These are phyloP conservation scores for Camellia granthamiana DNA, from an alignment of 148 eudicot species.

Conservation along the genomic window DNA sequence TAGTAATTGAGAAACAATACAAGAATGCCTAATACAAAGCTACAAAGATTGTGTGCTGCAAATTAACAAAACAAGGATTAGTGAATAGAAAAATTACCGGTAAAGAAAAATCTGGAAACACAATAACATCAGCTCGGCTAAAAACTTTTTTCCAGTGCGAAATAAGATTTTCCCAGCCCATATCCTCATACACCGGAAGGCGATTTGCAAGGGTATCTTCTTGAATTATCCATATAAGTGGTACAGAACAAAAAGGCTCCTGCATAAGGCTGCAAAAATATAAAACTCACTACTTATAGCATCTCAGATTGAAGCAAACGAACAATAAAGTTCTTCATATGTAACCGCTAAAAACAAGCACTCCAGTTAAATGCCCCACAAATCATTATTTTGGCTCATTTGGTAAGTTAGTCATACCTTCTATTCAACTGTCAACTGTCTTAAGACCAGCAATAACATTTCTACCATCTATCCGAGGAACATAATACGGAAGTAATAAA, in stretches of 20 bases:
- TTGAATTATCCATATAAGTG: conserved; percentile 91
- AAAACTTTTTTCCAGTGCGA: conserved; percentile 71
- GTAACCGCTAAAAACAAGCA: neutral
- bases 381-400: neutral
- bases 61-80: neutral
- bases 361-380: neutral
- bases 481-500: too few species aligned
- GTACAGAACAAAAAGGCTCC: conserved; percentile 98
- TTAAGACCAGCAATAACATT: neutral
- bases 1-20: conserved; percentile 32
- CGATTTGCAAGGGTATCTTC: conserved; percentile 84
- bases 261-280: conserved; percentile 99
- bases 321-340: neutral
- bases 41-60: neutral
- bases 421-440: neutral
- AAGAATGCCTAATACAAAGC: neutral
- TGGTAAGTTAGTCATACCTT: neutral
- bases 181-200: conserved; percentile 51
- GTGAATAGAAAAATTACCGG: conserved; percentile 51
- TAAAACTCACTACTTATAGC: conserved; percentile 61
- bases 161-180: conserved; percentile 66
- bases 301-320: conserved; percentile 17
- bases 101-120: conserved; percentile 82
- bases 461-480: too few species aligned
- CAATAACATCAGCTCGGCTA: conserved; percentile 83